These are phyloP conservation scores for Trypethelium eluteriae DNA, from an alignment of 495 filamentous ascomycete species.

Conservation along the genomic window DNA sequence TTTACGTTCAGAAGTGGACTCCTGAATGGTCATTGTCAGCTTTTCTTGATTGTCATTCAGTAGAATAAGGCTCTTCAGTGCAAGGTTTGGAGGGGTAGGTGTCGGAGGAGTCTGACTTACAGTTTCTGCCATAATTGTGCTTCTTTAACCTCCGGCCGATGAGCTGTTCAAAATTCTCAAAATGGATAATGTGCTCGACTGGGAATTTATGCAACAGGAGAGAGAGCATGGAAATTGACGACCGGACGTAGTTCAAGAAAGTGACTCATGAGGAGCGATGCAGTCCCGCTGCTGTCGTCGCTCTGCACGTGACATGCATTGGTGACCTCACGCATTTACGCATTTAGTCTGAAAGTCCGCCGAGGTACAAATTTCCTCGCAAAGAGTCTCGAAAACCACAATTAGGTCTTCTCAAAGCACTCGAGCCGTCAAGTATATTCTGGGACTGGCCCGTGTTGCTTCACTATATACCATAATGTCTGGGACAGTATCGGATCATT, in stretches of 20 bases:
- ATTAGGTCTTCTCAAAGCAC: too few relatives aligned
- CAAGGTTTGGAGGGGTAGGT: neutral
- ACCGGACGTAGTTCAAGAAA: neutral
- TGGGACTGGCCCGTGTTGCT: too few relatives aligned
- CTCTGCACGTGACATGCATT: slow-evolving; percentile 14
- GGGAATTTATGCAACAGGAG: neutral
- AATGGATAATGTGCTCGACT: neutral
- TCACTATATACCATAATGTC: neutral
- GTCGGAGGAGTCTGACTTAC: slow-evolving; percentile 40
- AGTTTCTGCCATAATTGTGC: slow-evolving; percentile 43
- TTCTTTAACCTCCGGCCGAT: neutral
- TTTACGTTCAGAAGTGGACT: slow-evolving; percentile 40
- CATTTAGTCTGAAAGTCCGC: neutral
- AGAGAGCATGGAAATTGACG: neutral
- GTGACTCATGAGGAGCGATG: neutral
- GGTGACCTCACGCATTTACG: slow-evolving; percentile 21
- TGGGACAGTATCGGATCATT: neutral
- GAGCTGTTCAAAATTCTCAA: neutral
- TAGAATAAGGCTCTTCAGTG: too few relatives aligned
- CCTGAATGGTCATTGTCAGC: neutral
- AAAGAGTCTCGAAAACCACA: neutral
- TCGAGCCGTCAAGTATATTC: too few relatives aligned
- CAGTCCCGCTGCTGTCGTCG: neutral
- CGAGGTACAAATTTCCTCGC: neutral
- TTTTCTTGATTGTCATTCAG: neutral